These are phyloP conservation scores for Nyssa sinensis DNA, from an alignment of 148 eudicot genomes.

Conservation along the genomic window DNA sequence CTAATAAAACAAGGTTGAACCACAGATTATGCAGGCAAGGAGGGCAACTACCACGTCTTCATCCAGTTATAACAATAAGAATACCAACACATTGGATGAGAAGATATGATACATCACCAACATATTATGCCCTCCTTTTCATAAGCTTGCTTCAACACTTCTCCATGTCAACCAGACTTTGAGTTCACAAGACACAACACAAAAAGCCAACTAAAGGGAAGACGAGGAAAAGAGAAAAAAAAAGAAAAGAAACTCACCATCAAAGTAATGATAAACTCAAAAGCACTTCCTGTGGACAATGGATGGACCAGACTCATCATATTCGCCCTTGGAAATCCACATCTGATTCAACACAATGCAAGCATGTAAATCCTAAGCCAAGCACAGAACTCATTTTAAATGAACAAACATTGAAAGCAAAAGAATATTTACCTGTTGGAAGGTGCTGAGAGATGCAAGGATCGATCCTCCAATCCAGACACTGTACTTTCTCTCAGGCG, in stretches of 20 bases:
- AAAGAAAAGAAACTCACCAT: conserved; percentile 18
- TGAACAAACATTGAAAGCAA: not conserved
- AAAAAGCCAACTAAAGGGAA: conserved; percentile 15
- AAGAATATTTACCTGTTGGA: conserved; percentile 27
- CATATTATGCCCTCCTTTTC: conserved; percentile 17
- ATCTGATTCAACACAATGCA: conserved; percentile 19
- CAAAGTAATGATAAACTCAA: conserved; percentile 16
- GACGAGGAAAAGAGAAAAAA: too few relatives aligned
- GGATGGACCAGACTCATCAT: conserved; percentile 38
- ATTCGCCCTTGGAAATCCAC: conserved; percentile 32
- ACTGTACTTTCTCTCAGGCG: conserved; percentile 48
- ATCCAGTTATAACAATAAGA: conserved; percentile 1
- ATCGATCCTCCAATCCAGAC: conserved; percentile 48
- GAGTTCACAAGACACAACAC: conserved; percentile 17
- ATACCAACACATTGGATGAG: not conserved
- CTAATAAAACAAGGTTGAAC: conserved; percentile 16
- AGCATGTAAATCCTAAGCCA: conserved; percentile 4
- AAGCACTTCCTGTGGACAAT: conserved; percentile 43
- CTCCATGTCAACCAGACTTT: conserved; percentile 16
- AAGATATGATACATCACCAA: conserved; percentile 1
- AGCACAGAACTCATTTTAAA: too few relatives aligned
- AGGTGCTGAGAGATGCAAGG: conserved; percentile 41
- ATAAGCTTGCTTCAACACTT: not conserved
- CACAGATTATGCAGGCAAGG: not conserved
- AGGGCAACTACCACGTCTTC: conserved; percentile 6